phyloP scores from a whole-genome alignment of 352 stramenopile genomes.

The Pythium phragmiticola region DNA sequence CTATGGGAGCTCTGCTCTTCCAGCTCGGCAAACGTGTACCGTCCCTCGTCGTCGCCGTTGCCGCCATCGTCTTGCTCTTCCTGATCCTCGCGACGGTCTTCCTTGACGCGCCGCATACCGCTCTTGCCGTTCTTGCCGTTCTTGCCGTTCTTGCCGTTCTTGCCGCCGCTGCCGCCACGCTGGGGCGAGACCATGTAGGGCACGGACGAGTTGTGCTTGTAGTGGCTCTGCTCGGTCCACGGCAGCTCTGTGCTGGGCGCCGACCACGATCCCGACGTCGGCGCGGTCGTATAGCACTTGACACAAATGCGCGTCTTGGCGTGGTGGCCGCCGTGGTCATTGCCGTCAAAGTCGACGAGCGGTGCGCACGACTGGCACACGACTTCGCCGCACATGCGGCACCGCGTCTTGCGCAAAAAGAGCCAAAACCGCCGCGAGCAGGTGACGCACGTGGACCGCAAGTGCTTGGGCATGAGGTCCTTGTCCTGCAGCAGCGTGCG shows the following conservation, averaged over 20 bases:
- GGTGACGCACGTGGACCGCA: conserved; percentile 47
- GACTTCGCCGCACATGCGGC: conserved; percentile 71
- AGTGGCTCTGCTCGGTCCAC: conserved; percentile 27
- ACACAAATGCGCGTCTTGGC: conserved; percentile 61
- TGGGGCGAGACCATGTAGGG: conserved; percentile 8
- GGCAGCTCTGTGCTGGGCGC: conserved; percentile 12
- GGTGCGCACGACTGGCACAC: conserved; percentile 72
- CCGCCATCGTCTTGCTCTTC: conserved; percentile 8
- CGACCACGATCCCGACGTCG: conserved; percentile 21
- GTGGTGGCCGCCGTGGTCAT: conserved; percentile 24
- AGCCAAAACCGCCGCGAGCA: conserved; percentile 72
- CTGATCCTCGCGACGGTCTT: background rate
- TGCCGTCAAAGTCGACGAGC: conserved; percentile 43
- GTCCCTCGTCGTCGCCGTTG: conserved; percentile 14
- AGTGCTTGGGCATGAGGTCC: conserved; percentile 68
- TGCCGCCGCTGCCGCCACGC: background rate
- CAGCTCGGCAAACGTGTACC: conserved; percentile 27
- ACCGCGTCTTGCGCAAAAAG: conserved; percentile 70
- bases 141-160: no score
- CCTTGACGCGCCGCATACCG: conserved; percentile 15
- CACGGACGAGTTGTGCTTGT: conserved; percentile 16
- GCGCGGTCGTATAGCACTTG: conserved; percentile 46
- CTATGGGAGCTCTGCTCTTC: conserved; percentile 30
- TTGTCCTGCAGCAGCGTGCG: conserved; percentile 61
- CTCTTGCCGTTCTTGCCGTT: no score